These are phyloP conservation scores for Myxozyma mucilagina DNA, from an alignment of 805 yeast species.

Conservation along the genomic window DNA sequence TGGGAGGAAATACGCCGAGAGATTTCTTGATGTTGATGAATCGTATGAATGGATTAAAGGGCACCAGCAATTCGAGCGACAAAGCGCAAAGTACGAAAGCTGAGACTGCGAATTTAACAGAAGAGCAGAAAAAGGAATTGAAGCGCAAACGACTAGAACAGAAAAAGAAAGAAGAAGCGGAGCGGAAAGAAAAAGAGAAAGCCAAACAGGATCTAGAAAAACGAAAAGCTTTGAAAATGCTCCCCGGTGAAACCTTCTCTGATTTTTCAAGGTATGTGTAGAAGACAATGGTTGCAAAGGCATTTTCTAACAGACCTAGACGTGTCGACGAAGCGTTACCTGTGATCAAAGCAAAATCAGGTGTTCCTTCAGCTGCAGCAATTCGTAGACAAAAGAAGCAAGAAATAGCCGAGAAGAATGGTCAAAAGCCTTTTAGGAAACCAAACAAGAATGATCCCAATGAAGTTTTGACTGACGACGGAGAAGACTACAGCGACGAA, in stretches of 20 bases:
- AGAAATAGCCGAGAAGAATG: conserved; percentile 31
- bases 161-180: conserved; percentile 12
- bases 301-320: conserved; percentile 26
- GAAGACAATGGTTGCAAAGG: too few relatives aligned
- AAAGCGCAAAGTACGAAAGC: background rate
- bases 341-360: conserved; percentile 41
- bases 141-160: conserved; percentile 4
- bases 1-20: conserved; percentile 42
- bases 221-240: conserved; percentile 31
- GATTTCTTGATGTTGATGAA: conserved; percentile 39
- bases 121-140: background rate
- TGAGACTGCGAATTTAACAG: background rate
- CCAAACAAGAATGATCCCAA: conserved; percentile 27
- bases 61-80: background rate
- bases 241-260: conserved; percentile 43
- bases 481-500: conserved; percentile 26
- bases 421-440: conserved; percentile 25
- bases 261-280: conserved; percentile 38
- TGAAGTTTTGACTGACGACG: conserved; percentile 36
- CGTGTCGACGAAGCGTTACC: conserved; percentile 47
- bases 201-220: conserved; percentile 5
- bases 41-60: conserved; percentile 11
- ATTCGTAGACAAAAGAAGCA: conserved; percentile 29
- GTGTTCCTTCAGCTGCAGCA: conserved; percentile 38
- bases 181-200: conserved; percentile 9